Base-by-base conservation (phyloP, 768 basidiomycete genomes). In the Lactarius hengduanensis region DNA sequence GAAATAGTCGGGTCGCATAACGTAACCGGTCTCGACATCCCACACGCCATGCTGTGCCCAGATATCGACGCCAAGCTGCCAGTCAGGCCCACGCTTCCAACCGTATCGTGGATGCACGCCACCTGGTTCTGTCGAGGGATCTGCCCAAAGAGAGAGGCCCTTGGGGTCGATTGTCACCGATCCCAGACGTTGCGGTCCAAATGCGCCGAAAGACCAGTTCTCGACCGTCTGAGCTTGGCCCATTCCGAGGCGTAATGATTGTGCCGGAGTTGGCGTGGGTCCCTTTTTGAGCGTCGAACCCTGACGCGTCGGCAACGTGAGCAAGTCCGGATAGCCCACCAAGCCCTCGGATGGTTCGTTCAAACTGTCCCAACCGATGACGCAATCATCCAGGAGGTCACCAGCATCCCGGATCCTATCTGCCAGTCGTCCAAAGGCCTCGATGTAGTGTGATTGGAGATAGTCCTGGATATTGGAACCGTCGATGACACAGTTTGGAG, bases 291-390 rank as follows among this genome's bases (percentile, higher is more conserved):
- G 79, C 20, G 84, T 86, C 13, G 87, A 83, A 1, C 86, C 86
- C 73, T 94, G 92, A 40, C 82, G 77, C 18, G 77, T 78, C 0
- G 94, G 90, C 54, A 88, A 86, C 15, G 74, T 66, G 59, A 80
- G 82, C 34, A 99, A 79, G 74, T 96, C 86, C 0, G 81, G 79
- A 76, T 89, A 89, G 2, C 83, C 85, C 41, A 87, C 82, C 47
- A 92, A 81, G 0, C 97, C 97, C 70, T 96, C 92, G 43, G 86
- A 87, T 0, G 97, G 96, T 76, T 99, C 97, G 75, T 99, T 98
- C 76, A 98, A 78, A 71, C 88, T 90, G 74, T 99, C 97, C 97
- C 96, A 98, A 0, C 97, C 97, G 57, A 98, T 89, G 13, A 99
- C 84, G 70, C 94, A 95, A 47, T 87, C 86, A 36, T 98, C 95